Evolutionary conservation across 2,329 filamentous ascomycete species (phyloP), one percentile per base, ranked within the genome.

Genomic region (Trichophyton schoenleinii): DNA sequence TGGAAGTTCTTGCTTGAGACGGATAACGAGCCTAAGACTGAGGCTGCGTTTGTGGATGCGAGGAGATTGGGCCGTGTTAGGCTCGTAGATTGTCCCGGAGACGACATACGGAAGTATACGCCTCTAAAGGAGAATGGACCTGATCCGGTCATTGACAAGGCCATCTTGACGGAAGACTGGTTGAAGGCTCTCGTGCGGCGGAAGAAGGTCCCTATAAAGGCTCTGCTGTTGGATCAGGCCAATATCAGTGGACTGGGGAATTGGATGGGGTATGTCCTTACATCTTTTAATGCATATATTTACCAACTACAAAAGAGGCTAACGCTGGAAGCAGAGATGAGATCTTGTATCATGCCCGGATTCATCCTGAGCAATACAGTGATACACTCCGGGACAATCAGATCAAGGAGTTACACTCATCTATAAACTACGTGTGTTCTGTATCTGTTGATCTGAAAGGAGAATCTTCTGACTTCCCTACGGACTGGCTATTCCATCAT

Each of bases 191-290:
- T 89, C 72, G 79, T 96, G 77, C 79, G 75, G 58, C 83, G 81
- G 62, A 91, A 92, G 60, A 89, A 84, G 68, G 88, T 96, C 0
- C 91, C 92, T 0, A 82, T 97, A 65, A 97, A 97, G 72, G 89
- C 91, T 0, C 79, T 96, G 20, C 77, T 99, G 11, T 80, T 97
- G 2, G 89, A 97, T 70, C 94, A 99, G 73, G 81, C 84, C 18
- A 88, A 88, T 71, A 88, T 97, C 64, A 94, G 88, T 68, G 94
- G 94, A 6, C 89, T 99, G 64, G 94, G 94, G 0, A 97, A 97
- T 70, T 99, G 92, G 92, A 92, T 99, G 60, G 91, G 87, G 75
- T 83, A 73, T 66, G 79, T 59, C 60, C 34, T 5, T 5, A 48
- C 28, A 42, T 44, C 9, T 15, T 28, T 42, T 18, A 18, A 28